These are phyloP conservation scores for Saxophila tyrrhenica DNA, from an alignment of 495 filamentous ascomycete species.

Conservation along the genomic window DNA sequence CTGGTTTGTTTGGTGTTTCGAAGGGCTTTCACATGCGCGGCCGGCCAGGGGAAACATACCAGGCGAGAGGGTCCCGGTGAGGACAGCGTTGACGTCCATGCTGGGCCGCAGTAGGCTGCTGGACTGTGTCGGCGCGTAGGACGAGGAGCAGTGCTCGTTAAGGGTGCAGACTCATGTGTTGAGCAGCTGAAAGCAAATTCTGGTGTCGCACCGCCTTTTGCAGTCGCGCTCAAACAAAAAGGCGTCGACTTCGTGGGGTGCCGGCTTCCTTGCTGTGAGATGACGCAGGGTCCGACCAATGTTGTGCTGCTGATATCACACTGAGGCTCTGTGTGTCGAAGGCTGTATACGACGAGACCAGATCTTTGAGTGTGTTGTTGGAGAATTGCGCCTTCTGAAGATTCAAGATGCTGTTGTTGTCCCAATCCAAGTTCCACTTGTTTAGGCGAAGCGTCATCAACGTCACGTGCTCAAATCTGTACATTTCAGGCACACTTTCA, in stretches of 20 bases:
- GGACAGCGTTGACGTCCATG: conserved; percentile 75
- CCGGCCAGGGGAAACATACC: conserved; percentile 43
- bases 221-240: not conserved
- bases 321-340: too few species aligned
- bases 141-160: not conserved
- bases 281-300: conserved; percentile 3
- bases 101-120: conserved; percentile 23
- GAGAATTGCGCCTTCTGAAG: too few species aligned
- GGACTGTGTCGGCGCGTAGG: not conserved
- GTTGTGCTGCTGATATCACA: not conserved
- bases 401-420: too few species aligned
- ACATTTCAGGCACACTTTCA: too few species aligned
- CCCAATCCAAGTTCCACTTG: too few species aligned
- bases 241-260: conserved; percentile 1
- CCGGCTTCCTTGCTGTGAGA: not conserved
- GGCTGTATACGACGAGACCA: too few species aligned
- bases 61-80: conserved; percentile 81
- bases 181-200: not conserved
- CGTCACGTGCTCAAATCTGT: too few species aligned
- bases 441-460: too few species aligned
- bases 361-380: too few species aligned
- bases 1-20: not conserved
- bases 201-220: not conserved
- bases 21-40: not conserved
- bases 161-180: not conserved